Base-by-base conservation (phyloP, 495 filamentous ascomycete genomes). In the Penicillium cosmopolitanum region DNA sequence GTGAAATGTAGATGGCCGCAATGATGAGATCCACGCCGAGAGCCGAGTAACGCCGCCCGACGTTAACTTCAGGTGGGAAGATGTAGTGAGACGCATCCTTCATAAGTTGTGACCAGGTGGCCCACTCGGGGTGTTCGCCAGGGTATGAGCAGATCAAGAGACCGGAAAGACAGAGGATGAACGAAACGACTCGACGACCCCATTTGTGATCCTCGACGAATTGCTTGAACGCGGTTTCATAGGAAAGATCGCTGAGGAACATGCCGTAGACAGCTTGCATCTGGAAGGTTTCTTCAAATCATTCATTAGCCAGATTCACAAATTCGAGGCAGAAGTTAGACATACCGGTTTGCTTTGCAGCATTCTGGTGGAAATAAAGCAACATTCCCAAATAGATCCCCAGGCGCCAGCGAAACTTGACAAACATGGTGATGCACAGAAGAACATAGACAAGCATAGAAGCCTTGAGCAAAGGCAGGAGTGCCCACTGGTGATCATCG, bases 401-500 rank as follows among this genome's bases (percentile, higher is more conserved):
- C 72, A 88, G 74, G 19, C 87, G 79, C 65, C 80, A 86, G 47
- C 77, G 73, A 50, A 82, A 80, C 58, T 79, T 82, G 60, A 84
- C 74, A 61, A 83, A 85, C 67, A 81, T 75, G 1, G 82, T 84
- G 3, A 82, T 82, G 16, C 82, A 70, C 4, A 86, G 68, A 40
- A 84, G 74, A 12, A 82, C 72, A 57, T 86, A 89, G 3, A 88
- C 81, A 53, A 84, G 66, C 81, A 88, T 85, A 18, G 82, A 84
- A 5, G 84, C 84, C 63, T 82, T 80, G 33, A 89, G 69, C 46
- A 89, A 64, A 2, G 84, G 86, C n/a, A 85, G 67, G 36, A 89
- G 62, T 5, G 87, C 86, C 87, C 87, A 89, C 63, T 87, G 85
- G 50, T 88, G 84, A 28, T 80, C 81, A 61, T 88, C 87, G 61